Conservation (phyloP, 495 filamentous ascomycete species). For the Penicillium pancosmium region DNA sequence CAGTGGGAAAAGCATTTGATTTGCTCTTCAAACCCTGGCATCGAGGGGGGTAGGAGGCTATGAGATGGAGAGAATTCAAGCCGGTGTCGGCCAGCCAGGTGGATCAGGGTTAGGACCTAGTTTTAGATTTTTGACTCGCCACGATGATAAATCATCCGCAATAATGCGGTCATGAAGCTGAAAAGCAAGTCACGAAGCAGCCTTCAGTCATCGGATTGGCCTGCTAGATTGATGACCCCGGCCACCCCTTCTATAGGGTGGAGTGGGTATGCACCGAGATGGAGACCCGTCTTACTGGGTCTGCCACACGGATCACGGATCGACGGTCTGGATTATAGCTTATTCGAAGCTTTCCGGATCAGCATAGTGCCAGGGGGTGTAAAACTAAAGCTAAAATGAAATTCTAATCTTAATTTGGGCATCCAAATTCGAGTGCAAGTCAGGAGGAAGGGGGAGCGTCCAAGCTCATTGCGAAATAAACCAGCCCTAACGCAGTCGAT, state of each 20-base stretch:
- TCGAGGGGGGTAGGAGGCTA: slow-evolving; percentile 9
- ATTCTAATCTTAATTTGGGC: not conserved
- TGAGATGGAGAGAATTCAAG: slow-evolving; percentile 3
- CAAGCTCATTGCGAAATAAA: slow-evolving; percentile 27
- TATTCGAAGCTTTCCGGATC: slow-evolving; percentile 21
- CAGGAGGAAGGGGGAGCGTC: slow-evolving; percentile 13
- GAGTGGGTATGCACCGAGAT: slow-evolving; percentile 18
- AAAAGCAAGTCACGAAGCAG: slow-evolving; percentile 10
- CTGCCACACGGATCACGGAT: slow-evolving; percentile 20
- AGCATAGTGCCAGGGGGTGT: slow-evolving; percentile 7
- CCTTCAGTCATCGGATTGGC: slow-evolving; percentile 2
- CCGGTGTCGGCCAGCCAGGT: slow-evolving; percentile 9
- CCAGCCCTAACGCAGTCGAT: slow-evolving; percentile 6
- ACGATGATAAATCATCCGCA: slow-evolving; percentile 33
- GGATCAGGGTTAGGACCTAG: slow-evolving; percentile 7
- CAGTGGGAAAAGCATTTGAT: not conserved
- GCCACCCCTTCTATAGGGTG: slow-evolving; percentile 6
- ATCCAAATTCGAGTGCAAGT: slow-evolving; percentile 8
- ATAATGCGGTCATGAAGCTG: slow-evolving; percentile 2
- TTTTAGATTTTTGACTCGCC: slow-evolving; percentile 23
- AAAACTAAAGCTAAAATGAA: not conserved
- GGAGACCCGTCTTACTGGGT: slow-evolving; percentile 10
- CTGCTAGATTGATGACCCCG: slow-evolving; percentile 3
- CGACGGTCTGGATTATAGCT: slow-evolving; percentile 20
- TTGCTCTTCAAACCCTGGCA: not conserved